Percentiles rank a stretch among this genome's conserved stretches.
Conservation (phyloP, 169 alveolate species). For the Cryptosporidium parvum region DNA sequence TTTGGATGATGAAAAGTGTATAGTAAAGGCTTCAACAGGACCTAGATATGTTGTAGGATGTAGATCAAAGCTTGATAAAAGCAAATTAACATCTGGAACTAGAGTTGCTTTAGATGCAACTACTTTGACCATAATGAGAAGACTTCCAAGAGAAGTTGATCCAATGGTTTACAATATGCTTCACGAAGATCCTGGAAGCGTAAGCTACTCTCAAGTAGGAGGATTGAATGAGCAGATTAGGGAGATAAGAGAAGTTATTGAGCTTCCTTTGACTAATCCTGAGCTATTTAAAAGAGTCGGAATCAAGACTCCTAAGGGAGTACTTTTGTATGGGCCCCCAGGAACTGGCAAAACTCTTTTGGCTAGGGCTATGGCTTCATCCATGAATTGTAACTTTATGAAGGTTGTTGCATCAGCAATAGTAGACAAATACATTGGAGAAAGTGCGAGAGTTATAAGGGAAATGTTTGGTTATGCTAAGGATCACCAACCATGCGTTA, state of each 20-base stretch:
- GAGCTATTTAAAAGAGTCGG: slow-evolving; percentile 98
- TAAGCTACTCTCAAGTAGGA: slow-evolving; percentile 92
- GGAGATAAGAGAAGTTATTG: slow-evolving; percentile 98
- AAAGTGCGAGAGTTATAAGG: slow-evolving; percentile 98
- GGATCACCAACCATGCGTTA: slow-evolving; percentile 98
- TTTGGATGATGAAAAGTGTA: slow-evolving; percentile 94
- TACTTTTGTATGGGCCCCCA: slow-evolving; percentile 99
- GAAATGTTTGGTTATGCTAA: slow-evolving; percentile 99
- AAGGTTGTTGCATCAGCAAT: slow-evolving; percentile 99
- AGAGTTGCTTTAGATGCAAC: slow-evolving; percentile 99
- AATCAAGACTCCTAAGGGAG: slow-evolving; percentile 99
- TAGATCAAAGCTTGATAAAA: slow-evolving; percentile 93
- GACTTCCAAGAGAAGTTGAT: slow-evolving; percentile 98
- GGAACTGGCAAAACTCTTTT: slow-evolving; percentile 99
- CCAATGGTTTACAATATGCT: slow-evolving; percentile 98
- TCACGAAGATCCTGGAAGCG: slow-evolving; percentile 94
- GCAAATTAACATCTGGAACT: slow-evolving; percentile 93
- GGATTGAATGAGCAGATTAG: slow-evolving; percentile 98
- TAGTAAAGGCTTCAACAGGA: slow-evolving; percentile 96
- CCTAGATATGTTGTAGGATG: slow-evolving; percentile 98
- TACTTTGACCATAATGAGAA: slow-evolving; percentile 97
- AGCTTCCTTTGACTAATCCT: slow-evolving; percentile 98
- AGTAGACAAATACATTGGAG: slow-evolving; percentile 99
- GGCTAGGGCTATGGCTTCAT: slow-evolving; percentile 99
- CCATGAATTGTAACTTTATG: slow-evolving; percentile 96